Base-by-base conservation (phyloP, 1,139 yeast species). In the Hyphopichia burtonii region DNA sequence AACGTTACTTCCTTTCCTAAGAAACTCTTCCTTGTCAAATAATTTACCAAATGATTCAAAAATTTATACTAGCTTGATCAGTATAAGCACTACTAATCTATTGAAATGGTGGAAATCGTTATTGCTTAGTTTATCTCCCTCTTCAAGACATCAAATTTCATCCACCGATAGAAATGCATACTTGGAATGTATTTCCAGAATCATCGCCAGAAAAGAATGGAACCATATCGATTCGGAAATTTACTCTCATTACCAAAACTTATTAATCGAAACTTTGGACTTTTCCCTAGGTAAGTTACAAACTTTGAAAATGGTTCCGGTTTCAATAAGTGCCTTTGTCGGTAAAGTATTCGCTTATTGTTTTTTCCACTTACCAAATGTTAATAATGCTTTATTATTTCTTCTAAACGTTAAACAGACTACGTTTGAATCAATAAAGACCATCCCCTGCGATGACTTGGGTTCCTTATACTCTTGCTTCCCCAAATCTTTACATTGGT, bases 291-390 rank as follows among this genome's bases (percentile, higher is more conserved):
- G 66, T 37, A 74, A 78, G 44, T 57, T 72, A 51, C 67, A 83
- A 14, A 67, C 75, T 36, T 54, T 78, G 39, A 84, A 84, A 56
- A 71, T 71, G 8, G 65, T 83, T 7, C 74, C 91, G 1, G 61
- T 83, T 9, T 70, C 86, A 4, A 61, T 82, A 15, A 75, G 83
- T 20, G 94, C 94, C 2, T 86, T 87, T 55, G 71, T 83, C n/a
- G 96, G 96, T 10, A 87, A 88, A 55, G 77, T 84, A 1, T 78
- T 88, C 59, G 91, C 94, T 1, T 78, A 80, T 54, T 66, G 82
- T 12, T 87, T 76, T 51, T 78, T 82, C 55, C 68, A 75, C 48
- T 57, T 86, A 2, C 83, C 85, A 0, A 71, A 77, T n/a, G 80
- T 85, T 6, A 79, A 86, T 14, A 71, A 69, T 36, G 83, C 86